Base-by-base conservation (phyloP, 805 yeast species). In the Cyberlindnera subsufficiens region DNA sequence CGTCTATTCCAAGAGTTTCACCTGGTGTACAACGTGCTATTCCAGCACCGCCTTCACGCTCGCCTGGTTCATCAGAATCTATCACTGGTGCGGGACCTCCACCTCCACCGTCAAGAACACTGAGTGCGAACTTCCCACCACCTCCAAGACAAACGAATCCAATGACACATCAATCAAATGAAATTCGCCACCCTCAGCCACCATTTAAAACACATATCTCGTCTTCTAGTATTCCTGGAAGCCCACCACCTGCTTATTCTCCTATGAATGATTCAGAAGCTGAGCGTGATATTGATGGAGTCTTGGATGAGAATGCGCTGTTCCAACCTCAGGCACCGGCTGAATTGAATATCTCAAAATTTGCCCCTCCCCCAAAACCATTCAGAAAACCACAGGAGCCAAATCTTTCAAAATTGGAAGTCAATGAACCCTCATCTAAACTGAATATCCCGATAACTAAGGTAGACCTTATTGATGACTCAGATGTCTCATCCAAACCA, bases 101-200 rank as follows among this genome's bases (percentile, higher is more conserved):
- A 20, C 37, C 43, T 4, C 35, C 38, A 11, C 42, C 39, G 6
- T 19, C 22, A 31, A 42, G 42, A 35, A 27, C 30, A 8, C 34
- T 42, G 16, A 32, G 34, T n/a, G 25, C 30, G 5, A 37, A 42
- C n/a, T 55, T 58, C 42, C 54, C 56, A 10, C 57, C 61, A 16
- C 64, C 64, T 15, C 61, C 63, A 27, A 50, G 37, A 19, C 57
- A 51, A 25, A 39, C 50, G 15, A 49, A 44, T 25, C 47, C 49
- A 8, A n/a, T 32, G 18, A 37, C 39, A 8, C 42, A 39, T 11
- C 51, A 35, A 11, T 15, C 36, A 30, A 42, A 36, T 20, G 32
- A 39, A 14, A 49, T 57, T 34, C 52, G 56, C 13, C 56, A 34
- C 9, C 14, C 18, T 13, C 61, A 10, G 59, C 63, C 41, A 30